A percentile compares a stretch with the other conserved stretches of the same genome.
Conservation (phyloP, 1,284 basidiomycete species). For the Microbotryum silenes-acaulis region DNA sequence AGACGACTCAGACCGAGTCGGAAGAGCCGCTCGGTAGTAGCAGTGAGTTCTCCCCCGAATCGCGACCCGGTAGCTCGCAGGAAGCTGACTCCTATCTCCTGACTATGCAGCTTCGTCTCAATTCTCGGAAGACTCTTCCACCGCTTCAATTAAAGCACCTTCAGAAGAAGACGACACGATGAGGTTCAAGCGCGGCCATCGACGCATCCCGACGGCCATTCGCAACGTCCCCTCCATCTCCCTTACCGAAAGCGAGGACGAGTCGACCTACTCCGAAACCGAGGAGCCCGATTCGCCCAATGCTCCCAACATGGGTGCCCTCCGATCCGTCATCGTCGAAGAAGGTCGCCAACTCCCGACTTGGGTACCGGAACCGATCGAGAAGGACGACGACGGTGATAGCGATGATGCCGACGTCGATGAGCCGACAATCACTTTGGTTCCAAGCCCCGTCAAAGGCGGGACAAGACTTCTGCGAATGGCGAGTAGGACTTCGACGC, state of each 20-base stretch:
- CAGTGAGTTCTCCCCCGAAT: no score
- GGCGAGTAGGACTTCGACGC: slow-evolving; percentile 3
- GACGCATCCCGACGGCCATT: slow-evolving; percentile 26
- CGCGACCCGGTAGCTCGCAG: no score
- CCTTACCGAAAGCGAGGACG: slow-evolving; percentile 20
- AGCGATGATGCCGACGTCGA: slow-evolving; percentile 16
- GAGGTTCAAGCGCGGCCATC: slow-evolving; percentile 20
- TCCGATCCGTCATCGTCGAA: slow-evolving; percentile 18
- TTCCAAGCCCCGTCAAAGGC: slow-evolving; percentile 4
- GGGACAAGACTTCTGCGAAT: neutral
- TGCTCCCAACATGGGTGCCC: slow-evolving; percentile 3
- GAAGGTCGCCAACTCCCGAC: slow-evolving; percentile 17
- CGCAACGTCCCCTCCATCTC: slow-evolving; percentile 22
- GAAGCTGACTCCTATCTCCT: no score
- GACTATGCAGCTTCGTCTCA: no score
- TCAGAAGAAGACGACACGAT: neutral
- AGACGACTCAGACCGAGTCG: no score
- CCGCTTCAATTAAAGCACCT: neutral
- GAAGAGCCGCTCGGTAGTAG: no score
- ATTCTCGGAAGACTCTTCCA: no score
- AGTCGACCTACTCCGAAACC: slow-evolving; percentile 4
- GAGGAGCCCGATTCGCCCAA: slow-evolving; percentile 4
- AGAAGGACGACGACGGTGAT: slow-evolving; percentile 1
- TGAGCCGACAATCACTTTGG: slow-evolving; percentile 25
- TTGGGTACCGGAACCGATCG: slow-evolving; percentile 8